A percentile compares a stretch with the other conserved stretches of the same genome.
Evolutionary conservation across 2,329 filamentous ascomycete species (phyloP).

Genomic region (Hypoxylon sp.): DNA sequence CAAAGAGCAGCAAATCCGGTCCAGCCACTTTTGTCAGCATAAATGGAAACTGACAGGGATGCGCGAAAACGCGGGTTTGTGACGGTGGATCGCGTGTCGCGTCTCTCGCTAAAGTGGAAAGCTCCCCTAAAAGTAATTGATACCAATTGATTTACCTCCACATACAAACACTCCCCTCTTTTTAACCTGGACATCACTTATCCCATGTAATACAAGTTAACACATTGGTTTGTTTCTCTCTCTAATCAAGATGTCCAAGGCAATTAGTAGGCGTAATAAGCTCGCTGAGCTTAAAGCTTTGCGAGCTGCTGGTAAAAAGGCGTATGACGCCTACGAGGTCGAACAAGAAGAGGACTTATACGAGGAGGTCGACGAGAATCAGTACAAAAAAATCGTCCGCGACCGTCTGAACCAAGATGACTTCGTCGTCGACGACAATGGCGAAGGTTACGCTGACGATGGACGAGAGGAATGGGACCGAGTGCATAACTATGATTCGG

Average conservation of each 20-base stretch:
- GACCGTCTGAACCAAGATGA: constrained; percentile 92
- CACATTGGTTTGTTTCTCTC: background rate
- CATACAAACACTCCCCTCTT: constrained; percentile 24
- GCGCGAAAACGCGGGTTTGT: constrained; percentile 48
- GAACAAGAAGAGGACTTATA: constrained; percentile 88
- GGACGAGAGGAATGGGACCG: constrained; percentile 95
- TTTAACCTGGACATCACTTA: constrained; percentile 29
- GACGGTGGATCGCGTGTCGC: constrained; percentile 49
- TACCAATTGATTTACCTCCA: constrained; percentile 35
- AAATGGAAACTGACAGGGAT: constrained; percentile 38
- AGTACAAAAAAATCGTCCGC: constrained; percentile 96
- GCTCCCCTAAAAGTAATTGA: constrained; percentile 38
- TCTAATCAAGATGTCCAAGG: constrained; percentile 59
- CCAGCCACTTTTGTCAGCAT: constrained; percentile 15
- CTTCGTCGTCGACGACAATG: constrained; percentile 98
- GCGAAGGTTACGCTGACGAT: constrained; percentile 96
- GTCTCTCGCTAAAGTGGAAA: constrained; percentile 46
- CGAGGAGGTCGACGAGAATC: constrained; percentile 96
- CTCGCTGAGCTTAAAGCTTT: constrained; percentile 87
- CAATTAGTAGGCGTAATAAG: constrained; percentile 63
- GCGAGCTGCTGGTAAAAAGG: constrained; percentile 91
- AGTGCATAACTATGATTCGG: constrained; percentile 75
- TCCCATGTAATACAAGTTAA: constrained; percentile 22
- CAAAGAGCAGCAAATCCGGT: constrained; percentile 6
- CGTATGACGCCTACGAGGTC: constrained; percentile 87